Percentiles rank a stretch among this genome's conserved stretches.
phyloP scores from a whole-genome alignment of 2,329 filamentous ascomycete genomes.

The Keithomyces neogunnii region DNA sequence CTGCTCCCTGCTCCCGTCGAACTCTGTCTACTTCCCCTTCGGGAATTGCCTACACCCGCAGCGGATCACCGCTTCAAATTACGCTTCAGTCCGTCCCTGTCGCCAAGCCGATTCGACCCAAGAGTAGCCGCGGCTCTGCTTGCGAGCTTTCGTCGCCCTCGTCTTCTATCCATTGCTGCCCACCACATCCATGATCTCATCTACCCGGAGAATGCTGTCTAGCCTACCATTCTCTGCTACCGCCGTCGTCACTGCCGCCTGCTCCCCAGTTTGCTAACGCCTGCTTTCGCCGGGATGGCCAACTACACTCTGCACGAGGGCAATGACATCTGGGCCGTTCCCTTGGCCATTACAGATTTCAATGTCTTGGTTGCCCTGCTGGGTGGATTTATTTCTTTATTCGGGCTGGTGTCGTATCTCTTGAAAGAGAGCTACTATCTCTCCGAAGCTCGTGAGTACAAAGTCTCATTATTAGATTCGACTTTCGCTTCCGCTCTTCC shows the following conservation, averaged over 20 bases:
- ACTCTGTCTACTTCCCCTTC: too few species aligned
- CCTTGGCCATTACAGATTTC: conserved; percentile 62
- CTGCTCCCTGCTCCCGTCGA: too few species aligned
- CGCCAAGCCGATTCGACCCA: neutral
- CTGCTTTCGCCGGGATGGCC: conserved; percentile 12
- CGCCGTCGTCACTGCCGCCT: neutral
- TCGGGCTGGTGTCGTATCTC: conserved; percentile 81
- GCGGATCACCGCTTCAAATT: neutral
- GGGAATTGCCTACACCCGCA: too few species aligned
- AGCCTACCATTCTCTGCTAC: conserved; percentile 2
- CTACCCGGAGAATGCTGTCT: conserved; percentile 6
- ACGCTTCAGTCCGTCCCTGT: neutral
- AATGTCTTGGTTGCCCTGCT: conserved; percentile 75
- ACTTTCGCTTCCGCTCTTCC: neutral
- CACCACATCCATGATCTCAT: neutral
- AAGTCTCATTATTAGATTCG: neutral
- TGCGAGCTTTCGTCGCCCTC: neutral
- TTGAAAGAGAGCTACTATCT: conserved; percentile 86
- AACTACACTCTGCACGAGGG: neutral
- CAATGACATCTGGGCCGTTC: conserved; percentile 22
- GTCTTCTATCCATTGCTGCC: neutral
- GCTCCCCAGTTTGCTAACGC: conserved; percentile 13
- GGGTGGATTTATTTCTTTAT: conserved; percentile 84
- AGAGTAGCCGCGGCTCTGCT: neutral
- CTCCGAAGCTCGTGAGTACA: conserved; percentile 73